phyloP scores from a whole-genome alignment of 2,329 filamentous ascomycete genomes.

The Fusarium globosum region DNA sequence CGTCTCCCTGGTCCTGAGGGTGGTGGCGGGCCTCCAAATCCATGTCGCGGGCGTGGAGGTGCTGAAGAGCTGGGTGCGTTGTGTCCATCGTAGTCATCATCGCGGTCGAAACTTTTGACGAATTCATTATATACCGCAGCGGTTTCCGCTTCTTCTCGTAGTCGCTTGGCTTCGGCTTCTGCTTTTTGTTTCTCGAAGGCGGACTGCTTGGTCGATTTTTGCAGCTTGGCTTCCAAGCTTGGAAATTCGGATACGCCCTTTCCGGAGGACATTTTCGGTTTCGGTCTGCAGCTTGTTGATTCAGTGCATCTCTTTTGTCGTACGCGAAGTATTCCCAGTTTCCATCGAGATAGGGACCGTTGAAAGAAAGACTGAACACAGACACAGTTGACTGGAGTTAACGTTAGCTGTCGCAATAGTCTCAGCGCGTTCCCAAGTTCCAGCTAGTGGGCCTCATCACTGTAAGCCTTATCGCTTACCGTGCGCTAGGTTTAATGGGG shows the following conservation, averaged over 20 bases:
- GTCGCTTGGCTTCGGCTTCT: constrained; percentile 88
- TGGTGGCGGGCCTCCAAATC: constrained; percentile 44
- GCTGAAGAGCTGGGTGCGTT: constrained; percentile 15
- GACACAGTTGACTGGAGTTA: constrained; percentile 3
- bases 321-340: neutral
- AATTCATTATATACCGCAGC: constrained; percentile 89
- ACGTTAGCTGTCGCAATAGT: constrained; percentile 10
- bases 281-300: neutral
- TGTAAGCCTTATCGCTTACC: neutral
- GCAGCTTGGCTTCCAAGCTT: constrained; percentile 79
- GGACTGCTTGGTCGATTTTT: constrained; percentile 84
- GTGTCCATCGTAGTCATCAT: constrained; percentile 59
- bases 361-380: neutral
- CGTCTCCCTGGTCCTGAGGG: constrained; percentile 58
- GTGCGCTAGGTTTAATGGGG: neutral
- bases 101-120: constrained; percentile 79
- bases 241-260: constrained; percentile 70
- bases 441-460: neutral
- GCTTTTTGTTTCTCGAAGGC: constrained; percentile 89
- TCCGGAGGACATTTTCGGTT: constrained; percentile 58
- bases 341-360: neutral
- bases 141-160: constrained; percentile 86
- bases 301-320: constrained; percentile 26
- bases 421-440: neutral
- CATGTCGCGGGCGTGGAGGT: constrained; percentile 41